A percentile compares a stretch with the other conserved stretches of the same genome.
These are phyloP conservation scores for Cantharellus anzutake DNA, from an alignment of 768 basidiomycete genomes.

Conservation along the genomic window DNA sequence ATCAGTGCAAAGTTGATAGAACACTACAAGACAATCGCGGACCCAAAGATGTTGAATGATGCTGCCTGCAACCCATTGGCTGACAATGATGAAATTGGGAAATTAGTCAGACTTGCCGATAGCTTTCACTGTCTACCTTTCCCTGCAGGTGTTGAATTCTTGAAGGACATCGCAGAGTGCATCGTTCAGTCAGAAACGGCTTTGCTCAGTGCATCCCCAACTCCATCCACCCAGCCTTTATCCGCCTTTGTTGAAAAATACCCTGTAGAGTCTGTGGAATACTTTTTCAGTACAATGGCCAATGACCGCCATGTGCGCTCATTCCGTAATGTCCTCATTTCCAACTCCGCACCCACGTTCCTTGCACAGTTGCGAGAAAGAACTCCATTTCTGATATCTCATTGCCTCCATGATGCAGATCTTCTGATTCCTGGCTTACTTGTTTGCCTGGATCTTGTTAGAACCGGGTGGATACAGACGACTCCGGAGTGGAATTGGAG, in stretches of 20 bases:
- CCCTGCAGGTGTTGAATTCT: conserved; percentile 78
- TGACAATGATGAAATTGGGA: conserved; percentile 81
- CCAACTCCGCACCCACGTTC: conserved; percentile 48
- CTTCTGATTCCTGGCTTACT: conserved; percentile 49
- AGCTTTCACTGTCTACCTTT: conserved; percentile 87
- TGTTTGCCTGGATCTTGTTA: conserved; percentile 60
- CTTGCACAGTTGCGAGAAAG: conserved; percentile 21
- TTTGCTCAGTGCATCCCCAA: conserved; percentile 75
- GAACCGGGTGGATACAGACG: no score
- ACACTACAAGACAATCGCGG: conserved; percentile 85
- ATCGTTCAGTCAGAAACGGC: conserved; percentile 84
- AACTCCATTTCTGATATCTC: conserved; percentile 32
- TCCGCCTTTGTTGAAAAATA: conserved; percentile 86
- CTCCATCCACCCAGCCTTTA: conserved; percentile 84
- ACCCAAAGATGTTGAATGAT: conserved; percentile 63
- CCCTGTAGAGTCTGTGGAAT: conserved; percentile 64
- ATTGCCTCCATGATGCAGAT: conserved; percentile 33
- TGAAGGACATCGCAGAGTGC: conserved; percentile 68
- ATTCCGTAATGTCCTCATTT: conserved; percentile 62
- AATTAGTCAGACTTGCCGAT: conserved; percentile 87
- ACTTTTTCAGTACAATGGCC: conserved; percentile 63
- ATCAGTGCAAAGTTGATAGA: conserved; percentile 94
- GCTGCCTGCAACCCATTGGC: conserved; percentile 62
- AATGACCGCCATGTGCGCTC: conserved; percentile 69
- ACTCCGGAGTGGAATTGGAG: no score